Conservation (phyloP, 1,284 basidiomycete genomes). For the Afroboletus lepidellus region DNA sequence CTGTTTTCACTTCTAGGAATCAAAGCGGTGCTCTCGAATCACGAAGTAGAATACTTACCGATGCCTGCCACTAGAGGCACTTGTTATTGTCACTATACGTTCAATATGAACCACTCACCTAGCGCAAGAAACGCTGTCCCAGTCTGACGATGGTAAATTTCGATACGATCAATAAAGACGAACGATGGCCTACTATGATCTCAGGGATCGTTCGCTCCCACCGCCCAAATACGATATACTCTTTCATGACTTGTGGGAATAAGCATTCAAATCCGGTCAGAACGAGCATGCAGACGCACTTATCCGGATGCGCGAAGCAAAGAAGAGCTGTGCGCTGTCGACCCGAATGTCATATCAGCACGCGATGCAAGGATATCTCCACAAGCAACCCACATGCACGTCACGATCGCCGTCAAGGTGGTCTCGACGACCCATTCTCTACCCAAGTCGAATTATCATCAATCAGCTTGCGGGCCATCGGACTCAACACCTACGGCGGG, state of each 20-base stretch:
- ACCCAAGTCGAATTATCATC: neutral
- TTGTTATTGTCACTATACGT: neutral
- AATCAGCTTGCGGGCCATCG: too few species aligned
- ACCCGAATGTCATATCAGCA: neutral
- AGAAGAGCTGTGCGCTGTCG: conserved; percentile 6
- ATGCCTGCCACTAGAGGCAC: neutral
- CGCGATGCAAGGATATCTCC: neutral
- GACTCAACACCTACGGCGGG: conserved; percentile 1
- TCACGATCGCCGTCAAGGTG: neutral
- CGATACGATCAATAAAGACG: neutral
- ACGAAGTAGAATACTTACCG: neutral
- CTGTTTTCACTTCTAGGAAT: neutral
- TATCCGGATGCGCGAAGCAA: conserved; percentile 7
- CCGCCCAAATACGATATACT: conserved; percentile 2
- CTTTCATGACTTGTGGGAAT: conserved; percentile 4
- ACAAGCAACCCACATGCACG: conserved; percentile 1
- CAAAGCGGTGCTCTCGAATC: neutral
- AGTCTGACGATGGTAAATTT: neutral
- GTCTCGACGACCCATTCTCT: conserved; percentile 5
- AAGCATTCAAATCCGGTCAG: neutral
- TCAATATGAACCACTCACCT: neutral
- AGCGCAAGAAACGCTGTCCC: conserved; percentile 2
- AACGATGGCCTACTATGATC: conserved; percentile 2
- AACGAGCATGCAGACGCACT: neutral
- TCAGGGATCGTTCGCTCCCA: conserved; percentile 1